Conservation (phyloP, 306 rosid species). For the Corylus avellana region DNA sequence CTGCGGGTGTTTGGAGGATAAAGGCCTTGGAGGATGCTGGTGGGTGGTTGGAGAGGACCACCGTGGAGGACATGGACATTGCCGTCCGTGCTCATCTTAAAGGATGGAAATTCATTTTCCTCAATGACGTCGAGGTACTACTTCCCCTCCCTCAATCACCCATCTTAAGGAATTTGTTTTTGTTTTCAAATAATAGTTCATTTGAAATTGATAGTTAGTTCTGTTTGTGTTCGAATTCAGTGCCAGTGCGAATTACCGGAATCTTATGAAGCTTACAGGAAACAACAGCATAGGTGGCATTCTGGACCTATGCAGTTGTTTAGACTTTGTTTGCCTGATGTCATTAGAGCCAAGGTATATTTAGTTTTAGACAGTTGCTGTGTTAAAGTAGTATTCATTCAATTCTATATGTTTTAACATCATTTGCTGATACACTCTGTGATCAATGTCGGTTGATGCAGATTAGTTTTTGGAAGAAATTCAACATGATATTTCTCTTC, state of each 20-base stretch:
- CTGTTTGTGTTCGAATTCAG: conserved; percentile 37
- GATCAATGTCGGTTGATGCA: conserved; percentile 41
- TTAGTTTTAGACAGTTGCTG: neutral
- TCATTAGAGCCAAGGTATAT: conserved; percentile 66
- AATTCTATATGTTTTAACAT: neutral
- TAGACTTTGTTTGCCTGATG: conserved; percentile 79
- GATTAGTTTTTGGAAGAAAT: conserved; percentile 87
- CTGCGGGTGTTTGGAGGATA: conserved; percentile 97
- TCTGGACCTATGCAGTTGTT: conserved; percentile 97
- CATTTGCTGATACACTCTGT: conserved; percentile 28
- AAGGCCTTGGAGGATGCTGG: conserved; percentile 86
- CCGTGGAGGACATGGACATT: conserved; percentile 96
- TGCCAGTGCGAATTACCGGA: conserved; percentile 95
- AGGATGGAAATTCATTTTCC: conserved; percentile 94
- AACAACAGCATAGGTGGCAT: conserved; percentile 95
- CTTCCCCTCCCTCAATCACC: neutral
- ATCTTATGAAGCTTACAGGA: conserved; percentile 91
- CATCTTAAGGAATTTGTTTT: conserved; percentile 4
- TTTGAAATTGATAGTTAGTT: conserved; percentile 22
- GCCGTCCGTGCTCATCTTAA: conserved; percentile 95
- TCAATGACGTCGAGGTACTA: conserved; percentile 87
- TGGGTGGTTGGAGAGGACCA: conserved; percentile 96
- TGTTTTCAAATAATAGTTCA: neutral
- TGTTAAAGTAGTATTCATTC: neutral
- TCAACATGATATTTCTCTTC: conserved; percentile 88